A percentile compares a stretch with the other conserved stretches of the same genome.
phyloP scores from a whole-genome alignment of 371 early-diverging fungal genomes.

The Funneliformis caledonium region DNA sequence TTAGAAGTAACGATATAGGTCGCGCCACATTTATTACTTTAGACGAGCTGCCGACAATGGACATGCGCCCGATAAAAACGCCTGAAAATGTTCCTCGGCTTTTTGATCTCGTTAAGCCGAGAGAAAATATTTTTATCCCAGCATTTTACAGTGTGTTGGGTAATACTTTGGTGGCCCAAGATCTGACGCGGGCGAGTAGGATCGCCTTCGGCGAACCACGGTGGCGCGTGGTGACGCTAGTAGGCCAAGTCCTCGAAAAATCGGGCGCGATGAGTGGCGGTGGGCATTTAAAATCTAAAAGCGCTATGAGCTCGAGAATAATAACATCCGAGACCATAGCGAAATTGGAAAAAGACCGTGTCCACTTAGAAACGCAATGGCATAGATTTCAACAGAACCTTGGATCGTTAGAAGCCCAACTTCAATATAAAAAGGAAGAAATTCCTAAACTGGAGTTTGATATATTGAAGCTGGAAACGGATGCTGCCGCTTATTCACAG shows the following conservation, averaged over 20 bases:
- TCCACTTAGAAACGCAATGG: constrained; percentile 62
- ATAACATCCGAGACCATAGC: constrained; percentile 65
- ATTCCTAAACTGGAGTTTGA: too few species aligned
- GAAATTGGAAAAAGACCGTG: constrained; percentile 60
- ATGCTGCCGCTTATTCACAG: too few species aligned
- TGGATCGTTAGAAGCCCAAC: constrained; percentile 56
- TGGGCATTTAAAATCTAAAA: constrained; percentile 71
- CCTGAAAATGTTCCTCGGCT: constrained; percentile 89
- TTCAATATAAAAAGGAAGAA: too few species aligned
- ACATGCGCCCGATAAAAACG: constrained; percentile 45
- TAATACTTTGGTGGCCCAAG: constrained; percentile 91
- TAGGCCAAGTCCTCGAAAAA: constrained; percentile 95
- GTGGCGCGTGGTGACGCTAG: constrained; percentile 96
- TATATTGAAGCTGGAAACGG: too few species aligned
- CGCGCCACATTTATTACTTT: constrained; percentile 85
- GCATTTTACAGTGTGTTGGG: constrained; percentile 91
- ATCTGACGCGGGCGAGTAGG: constrained; percentile 88
- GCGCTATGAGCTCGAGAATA: constrained; percentile 87
- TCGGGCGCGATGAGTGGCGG: constrained; percentile 99
- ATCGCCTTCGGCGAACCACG: constrained; percentile 91
- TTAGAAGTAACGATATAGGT: constrained; percentile 87
- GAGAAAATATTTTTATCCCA: constrained; percentile 72
- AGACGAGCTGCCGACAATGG: too few species aligned
- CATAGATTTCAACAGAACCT: constrained; percentile 55
- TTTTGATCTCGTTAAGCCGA: constrained; percentile 89